phyloP scores from a whole-genome alignment of 202 grass and related monocot species.

The Elaeis oleifera region DNA sequence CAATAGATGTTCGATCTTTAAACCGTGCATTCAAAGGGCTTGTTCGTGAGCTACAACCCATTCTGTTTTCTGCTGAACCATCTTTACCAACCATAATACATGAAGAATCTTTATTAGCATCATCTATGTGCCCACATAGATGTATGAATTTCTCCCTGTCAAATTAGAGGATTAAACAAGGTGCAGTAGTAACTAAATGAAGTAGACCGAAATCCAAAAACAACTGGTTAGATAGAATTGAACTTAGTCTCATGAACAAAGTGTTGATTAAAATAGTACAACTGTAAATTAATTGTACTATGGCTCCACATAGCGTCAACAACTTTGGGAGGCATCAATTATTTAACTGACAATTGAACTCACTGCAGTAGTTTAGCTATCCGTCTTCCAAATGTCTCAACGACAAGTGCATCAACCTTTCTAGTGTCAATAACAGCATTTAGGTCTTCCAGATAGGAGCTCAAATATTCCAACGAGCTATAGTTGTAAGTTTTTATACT shows the following conservation, averaged over 20 bases:
- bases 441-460: constrained; percentile 72
- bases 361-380: constrained; percentile 88
- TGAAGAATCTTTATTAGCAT: constrained; percentile 40
- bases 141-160: constrained; percentile 92
- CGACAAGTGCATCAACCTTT: constrained; percentile 83
- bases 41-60: constrained; percentile 36
- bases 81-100: constrained; percentile 58
- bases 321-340: constrained; percentile 1
- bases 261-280: too few species aligned
- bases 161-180: constrained; percentile 13
- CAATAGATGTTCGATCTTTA: constrained; percentile 85
- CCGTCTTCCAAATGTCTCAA: constrained; percentile 88
- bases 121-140: constrained; percentile 65
- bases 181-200: too few species aligned
- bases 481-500: constrained; percentile 49
- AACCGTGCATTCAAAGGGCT: constrained; percentile 41
- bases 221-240: too few species aligned
- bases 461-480: constrained; percentile 69
- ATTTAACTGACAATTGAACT: constrained; percentile 9
- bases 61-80: constrained; percentile 37
- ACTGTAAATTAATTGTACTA: too few species aligned
- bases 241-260: too few species aligned
- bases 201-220: too few species aligned
- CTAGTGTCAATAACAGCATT: constrained; percentile 87
- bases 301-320: not conserved